These are phyloP conservation scores for Flaveria linearis DNA, from an alignment of 129 eudicot species.

Conservation along the genomic window DNA sequence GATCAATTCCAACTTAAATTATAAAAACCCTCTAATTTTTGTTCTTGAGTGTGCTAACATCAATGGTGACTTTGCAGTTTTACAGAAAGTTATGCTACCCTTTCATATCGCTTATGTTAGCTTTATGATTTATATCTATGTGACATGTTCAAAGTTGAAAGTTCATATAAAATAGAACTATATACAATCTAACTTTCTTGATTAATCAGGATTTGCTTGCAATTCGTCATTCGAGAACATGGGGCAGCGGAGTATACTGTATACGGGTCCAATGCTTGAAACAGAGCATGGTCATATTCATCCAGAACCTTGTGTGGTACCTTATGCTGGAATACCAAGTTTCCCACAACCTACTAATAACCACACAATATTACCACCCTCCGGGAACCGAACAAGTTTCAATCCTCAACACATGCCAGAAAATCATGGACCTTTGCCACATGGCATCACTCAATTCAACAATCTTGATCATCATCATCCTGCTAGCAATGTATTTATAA, in stretches of 20 bases:
- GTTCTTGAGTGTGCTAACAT: not conserved
- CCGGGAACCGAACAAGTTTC: constrained; percentile 46
- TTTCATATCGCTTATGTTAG: not conserved
- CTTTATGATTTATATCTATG: not conserved
- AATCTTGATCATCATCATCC: constrained; percentile 47
- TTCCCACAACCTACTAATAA: constrained; percentile 55
- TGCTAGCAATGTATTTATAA: constrained; percentile 41
- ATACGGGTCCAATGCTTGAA: constrained; percentile 59
- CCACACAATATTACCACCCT: constrained; percentile 51
- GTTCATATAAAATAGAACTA: not conserved
- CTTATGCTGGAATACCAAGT: constrained; percentile 47
- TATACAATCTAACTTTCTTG: not conserved
- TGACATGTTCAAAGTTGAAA: no score
- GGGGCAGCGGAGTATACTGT: constrained; percentile 72
- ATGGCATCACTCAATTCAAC: constrained; percentile 51
- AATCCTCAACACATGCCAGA: constrained; percentile 59
- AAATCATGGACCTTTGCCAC: constrained; percentile 54
- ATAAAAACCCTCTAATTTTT: not conserved
- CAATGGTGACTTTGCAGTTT: constrained; percentile 9
- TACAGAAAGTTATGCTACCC: not conserved
- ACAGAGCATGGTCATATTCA: constrained; percentile 54
- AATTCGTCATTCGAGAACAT: constrained; percentile 36
- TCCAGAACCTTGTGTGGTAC: constrained; percentile 57
- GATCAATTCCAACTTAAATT: not conserved
- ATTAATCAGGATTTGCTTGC: constrained; percentile 45